A percentile compares a stretch with the other conserved stretches of the same genome.
Evolutionary conservation across 1,284 basidiomycete species (phyloP).

Genomic region (Fomitopsis betulina): DNA sequence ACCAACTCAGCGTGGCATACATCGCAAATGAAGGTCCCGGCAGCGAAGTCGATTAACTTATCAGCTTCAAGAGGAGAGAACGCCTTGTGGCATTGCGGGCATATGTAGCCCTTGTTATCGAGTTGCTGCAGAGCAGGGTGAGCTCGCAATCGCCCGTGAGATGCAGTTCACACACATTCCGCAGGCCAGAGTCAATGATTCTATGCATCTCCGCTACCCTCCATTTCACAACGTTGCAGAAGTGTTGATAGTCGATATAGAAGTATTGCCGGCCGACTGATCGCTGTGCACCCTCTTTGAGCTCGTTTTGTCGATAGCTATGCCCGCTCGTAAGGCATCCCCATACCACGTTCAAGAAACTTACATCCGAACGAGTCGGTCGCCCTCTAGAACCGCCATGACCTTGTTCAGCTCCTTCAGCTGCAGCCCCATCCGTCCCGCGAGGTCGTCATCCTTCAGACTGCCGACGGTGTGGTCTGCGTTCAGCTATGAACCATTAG

Average conservation of each 20-base stretch:
- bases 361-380: conserved; percentile 82
- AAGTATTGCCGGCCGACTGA: conserved; percentile 87
- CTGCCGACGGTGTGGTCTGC: conserved; percentile 32
- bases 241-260: conserved; percentile 93
- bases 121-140: conserved; percentile 59
- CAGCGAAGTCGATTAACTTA: conserved; percentile 69
- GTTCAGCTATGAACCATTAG: not conserved
- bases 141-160: not conserved
- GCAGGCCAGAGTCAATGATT: conserved; percentile 82
- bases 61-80: conserved; percentile 88
- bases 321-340: not conserved
- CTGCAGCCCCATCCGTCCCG: conserved; percentile 81
- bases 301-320: conserved; percentile 82
- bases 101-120: conserved; percentile 94
- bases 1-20: conserved; percentile 77
- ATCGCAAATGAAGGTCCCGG: conserved; percentile 69
- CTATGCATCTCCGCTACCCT: conserved; percentile 92
- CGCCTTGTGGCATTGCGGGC: conserved; percentile 81
- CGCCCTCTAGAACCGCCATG: conserved; percentile 81
- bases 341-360: conserved; percentile 25
- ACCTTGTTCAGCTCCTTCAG: conserved; percentile 94
- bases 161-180: conserved; percentile 54
- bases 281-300: conserved; percentile 78
- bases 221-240: conserved; percentile 98
- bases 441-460: conserved; percentile 90